phyloP scores from a whole-genome alignment of 805 yeast species.

The Yarrowia sp. region DNA sequence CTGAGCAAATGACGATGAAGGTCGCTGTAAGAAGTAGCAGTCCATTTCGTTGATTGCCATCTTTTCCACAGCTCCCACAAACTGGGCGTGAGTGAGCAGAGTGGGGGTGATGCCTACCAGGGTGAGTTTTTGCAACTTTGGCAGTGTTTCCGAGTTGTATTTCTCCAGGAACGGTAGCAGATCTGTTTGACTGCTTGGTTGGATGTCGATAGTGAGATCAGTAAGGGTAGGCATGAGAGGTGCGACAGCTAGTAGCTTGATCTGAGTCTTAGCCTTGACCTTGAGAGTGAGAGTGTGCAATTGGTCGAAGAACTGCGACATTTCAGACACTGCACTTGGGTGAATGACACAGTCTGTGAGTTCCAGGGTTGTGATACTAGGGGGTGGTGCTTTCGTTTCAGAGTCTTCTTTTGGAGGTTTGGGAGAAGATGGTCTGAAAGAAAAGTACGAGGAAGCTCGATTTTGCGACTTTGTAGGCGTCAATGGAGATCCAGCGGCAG shows the following conservation, averaged over 20 bases:
- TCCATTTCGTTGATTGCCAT: slow-evolving; percentile 15
- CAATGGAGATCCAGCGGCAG: background rate
- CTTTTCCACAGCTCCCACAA: background rate
- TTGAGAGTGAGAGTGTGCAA: background rate
- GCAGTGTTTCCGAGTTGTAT: background rate
- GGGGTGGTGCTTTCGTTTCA: background rate
- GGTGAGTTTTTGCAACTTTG: slow-evolving; percentile 25
- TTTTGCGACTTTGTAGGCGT: slow-evolving; percentile 24
- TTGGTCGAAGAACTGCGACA: background rate
- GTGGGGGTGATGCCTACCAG: slow-evolving; percentile 6
- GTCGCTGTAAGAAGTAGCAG: slow-evolving; percentile 9
- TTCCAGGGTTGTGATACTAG: background rate
- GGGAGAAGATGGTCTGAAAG: slow-evolving; percentile 15
- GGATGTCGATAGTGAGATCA: slow-evolving; percentile 12
- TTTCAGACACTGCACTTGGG: background rate
- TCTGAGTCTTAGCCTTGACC: slow-evolving; percentile 1
- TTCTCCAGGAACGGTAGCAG: slow-evolving; percentile 13
- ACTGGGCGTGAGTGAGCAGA: slow-evolving; percentile 8
- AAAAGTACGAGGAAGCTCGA: slow-evolving; percentile 18
- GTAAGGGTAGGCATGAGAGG: background rate
- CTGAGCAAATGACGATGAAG: background rate
- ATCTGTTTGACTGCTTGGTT: slow-evolving; percentile 15
- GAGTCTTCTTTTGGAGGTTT: background rate
- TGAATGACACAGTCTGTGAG: slow-evolving; percentile 32
- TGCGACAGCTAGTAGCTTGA: background rate